Evolutionary conservation across 331 rosid species (phyloP).

Genomic region (Spiraea crenata): DNA sequence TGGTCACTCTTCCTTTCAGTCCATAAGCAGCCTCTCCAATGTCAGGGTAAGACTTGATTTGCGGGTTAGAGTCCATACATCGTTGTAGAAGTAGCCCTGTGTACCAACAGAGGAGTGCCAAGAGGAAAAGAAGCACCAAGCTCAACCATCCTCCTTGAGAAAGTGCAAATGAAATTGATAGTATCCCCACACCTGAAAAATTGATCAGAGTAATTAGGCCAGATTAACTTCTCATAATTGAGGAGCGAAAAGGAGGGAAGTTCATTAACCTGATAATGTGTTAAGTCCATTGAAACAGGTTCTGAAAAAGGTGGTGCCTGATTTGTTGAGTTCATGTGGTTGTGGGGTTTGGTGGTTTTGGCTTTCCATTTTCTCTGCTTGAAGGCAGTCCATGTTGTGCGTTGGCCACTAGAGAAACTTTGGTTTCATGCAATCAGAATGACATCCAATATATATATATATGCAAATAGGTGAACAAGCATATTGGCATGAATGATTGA

Average conservation of each 20-base stretch:
- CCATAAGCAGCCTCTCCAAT: slow-evolving; percentile 62
- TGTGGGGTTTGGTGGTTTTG: slow-evolving; percentile 31
- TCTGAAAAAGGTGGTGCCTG: slow-evolving; percentile 47
- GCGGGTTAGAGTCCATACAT: slow-evolving; percentile 46
- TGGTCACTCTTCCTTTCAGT: slow-evolving; percentile 37
- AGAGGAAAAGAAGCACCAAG: slow-evolving; percentile 36
- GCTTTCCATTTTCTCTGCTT: slow-evolving; percentile 42
- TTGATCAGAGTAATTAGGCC: background rate
- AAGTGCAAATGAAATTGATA: slow-evolving; percentile 73
- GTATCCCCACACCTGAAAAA: slow-evolving; percentile 65
- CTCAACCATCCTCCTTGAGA: slow-evolving; percentile 77
- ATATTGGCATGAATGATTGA: slow-evolving; percentile 1
- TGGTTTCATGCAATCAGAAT: background rate
- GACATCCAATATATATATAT: background rate
- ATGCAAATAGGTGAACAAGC: background rate
- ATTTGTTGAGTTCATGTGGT: slow-evolving; percentile 21
- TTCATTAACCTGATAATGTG: slow-evolving; percentile 53
- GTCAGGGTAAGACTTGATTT: slow-evolving; percentile 47
- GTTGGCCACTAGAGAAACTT: background rate
- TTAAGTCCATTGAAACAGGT: slow-evolving; percentile 81
- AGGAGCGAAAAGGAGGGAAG: no score
- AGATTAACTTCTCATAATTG: no score
- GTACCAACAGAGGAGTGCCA: slow-evolving; percentile 57
- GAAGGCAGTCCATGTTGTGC: slow-evolving; percentile 1
- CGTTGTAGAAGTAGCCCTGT: slow-evolving; percentile 52